Percentiles rank a stretch among this genome's conserved stretches.
Conservation (phyloP, 1,284 basidiomycete species). For the Malassezia pachydermatis region DNA sequence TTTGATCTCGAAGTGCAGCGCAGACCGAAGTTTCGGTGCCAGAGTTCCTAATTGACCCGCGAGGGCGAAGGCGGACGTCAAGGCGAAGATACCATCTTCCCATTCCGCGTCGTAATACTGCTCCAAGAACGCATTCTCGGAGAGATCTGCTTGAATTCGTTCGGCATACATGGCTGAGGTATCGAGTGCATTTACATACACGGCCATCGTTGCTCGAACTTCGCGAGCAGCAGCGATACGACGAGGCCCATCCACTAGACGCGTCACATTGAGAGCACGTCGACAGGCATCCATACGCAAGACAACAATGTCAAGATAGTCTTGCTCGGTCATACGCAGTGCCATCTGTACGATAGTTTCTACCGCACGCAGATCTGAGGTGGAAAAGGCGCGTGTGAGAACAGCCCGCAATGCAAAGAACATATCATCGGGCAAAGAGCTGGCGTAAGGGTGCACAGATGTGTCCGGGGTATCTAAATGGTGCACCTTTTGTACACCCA, state of each 20-base stretch:
- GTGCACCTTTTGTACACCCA: conserved; percentile 70
- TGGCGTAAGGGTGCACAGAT: conserved; percentile 26
- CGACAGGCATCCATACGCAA: conserved; percentile 40
- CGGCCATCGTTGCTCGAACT: conserved; percentile 35
- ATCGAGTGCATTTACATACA: conserved; percentile 42
- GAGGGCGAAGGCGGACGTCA: conserved; percentile 18
- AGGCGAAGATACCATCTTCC: conserved; percentile 5
- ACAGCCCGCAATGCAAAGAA: conserved; percentile 44
- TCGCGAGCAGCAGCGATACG: conserved; percentile 42
- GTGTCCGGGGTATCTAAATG: conserved; percentile 23
- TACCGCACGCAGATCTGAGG: conserved; percentile 24
- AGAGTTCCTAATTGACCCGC: not conserved
- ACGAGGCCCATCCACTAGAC: conserved; percentile 41
- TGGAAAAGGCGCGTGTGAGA: conserved; percentile 33
- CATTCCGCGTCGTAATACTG: conserved; percentile 19
- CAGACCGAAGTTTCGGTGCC: conserved; percentile 7
- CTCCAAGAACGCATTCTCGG: conserved; percentile 17
- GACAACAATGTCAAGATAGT: conserved; percentile 39
- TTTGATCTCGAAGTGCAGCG: conserved; percentile 66
- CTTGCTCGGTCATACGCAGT: conserved; percentile 29
- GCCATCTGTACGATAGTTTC: conserved; percentile 22
- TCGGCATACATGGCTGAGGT: conserved; percentile 34
- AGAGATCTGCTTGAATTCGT: conserved; percentile 30
- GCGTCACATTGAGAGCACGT: conserved; percentile 27
- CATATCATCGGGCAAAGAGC: conserved; percentile 43